These are phyloP conservation scores for Geosmithia flava DNA, from an alignment of 2,329 filamentous ascomycete genomes.

Conservation along the genomic window DNA sequence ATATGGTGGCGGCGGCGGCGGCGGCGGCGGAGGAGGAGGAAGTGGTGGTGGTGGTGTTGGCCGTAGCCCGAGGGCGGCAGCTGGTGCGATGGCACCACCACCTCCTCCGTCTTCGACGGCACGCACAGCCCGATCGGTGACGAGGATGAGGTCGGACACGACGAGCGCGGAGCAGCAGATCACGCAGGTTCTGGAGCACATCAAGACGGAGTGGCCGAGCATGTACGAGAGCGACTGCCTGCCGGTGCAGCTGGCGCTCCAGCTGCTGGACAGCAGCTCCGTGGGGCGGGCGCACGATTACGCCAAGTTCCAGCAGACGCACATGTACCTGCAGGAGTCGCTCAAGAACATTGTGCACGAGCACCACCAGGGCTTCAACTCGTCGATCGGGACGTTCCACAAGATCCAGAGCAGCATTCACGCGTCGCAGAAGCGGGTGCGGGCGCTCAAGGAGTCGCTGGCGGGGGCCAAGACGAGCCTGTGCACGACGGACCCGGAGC, in stretches of 20 bases:
- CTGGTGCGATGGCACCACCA: neutral
- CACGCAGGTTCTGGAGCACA: constrained; percentile 60
- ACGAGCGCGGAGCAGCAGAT: constrained; percentile 45
- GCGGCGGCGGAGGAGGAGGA: neutral
- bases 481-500: constrained; percentile 74
- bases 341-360: constrained; percentile 95
- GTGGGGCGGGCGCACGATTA: constrained; percentile 86
- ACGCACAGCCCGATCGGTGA: constrained; percentile 20
- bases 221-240: constrained; percentile 85
- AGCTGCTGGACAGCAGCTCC: constrained; percentile 88
- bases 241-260: constrained; percentile 87
- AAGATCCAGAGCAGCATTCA: constrained; percentile 95
- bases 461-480: constrained; percentile 69
- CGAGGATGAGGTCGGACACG: constrained; percentile 19
- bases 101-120: constrained; percentile 4
- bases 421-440: constrained; percentile 73
- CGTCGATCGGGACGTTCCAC: constrained; percentile 96
- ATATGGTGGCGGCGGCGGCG: constrained; percentile 1
- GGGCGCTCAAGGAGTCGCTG: constrained; percentile 72
- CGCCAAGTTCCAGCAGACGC: constrained; percentile 69
- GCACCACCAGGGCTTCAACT: constrained; percentile 98
- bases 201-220: constrained; percentile 81
- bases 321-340: constrained; percentile 81
- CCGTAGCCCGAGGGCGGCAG: neutral
- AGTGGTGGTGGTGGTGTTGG: constrained; percentile 1